A percentile compares a stretch with the other conserved stretches of the same genome.
These are phyloP conservation scores for Clitoria ternatea DNA, from an alignment of 306 rosid species.

Conservation along the genomic window DNA sequence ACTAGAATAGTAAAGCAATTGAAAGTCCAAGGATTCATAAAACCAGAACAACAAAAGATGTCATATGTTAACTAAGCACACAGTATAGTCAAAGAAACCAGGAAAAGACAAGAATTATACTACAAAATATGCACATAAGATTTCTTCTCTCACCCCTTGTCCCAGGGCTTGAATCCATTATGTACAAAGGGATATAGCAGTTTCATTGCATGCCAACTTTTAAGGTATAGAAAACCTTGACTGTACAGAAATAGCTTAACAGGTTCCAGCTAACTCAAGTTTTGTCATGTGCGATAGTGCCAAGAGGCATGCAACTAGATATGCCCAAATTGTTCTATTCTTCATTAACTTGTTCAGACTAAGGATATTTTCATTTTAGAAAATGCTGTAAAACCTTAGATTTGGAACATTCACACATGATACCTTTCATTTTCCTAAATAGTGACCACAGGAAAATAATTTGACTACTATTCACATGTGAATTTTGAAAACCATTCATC, in stretches of 20 bases:
- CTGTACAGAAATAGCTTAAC: not conserved
- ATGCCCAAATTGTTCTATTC: not conserved
- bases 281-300: not conserved
- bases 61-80: not conserved
- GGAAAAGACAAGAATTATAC: not conserved
- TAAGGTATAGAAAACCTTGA: not conserved
- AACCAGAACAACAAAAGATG: not conserved
- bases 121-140: not conserved
- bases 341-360: not conserved
- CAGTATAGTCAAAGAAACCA: not conserved
- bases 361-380: not conserved
- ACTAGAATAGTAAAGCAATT: not conserved
- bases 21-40: not conserved
- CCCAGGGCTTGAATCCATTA: not conserved
- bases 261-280: not conserved
- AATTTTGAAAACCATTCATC: not conserved
- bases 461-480: not conserved
- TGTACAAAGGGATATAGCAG: not conserved
- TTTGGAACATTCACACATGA: not conserved
- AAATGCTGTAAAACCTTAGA: not conserved
- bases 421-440: not conserved
- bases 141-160: not conserved
- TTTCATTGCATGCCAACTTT: slow-evolving; percentile 1
- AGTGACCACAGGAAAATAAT: not conserved
- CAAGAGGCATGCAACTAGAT: not conserved